These are phyloP conservation scores for Gentiana straminea DNA, from an alignment of 257 asterid species.

Conservation along the genomic window DNA sequence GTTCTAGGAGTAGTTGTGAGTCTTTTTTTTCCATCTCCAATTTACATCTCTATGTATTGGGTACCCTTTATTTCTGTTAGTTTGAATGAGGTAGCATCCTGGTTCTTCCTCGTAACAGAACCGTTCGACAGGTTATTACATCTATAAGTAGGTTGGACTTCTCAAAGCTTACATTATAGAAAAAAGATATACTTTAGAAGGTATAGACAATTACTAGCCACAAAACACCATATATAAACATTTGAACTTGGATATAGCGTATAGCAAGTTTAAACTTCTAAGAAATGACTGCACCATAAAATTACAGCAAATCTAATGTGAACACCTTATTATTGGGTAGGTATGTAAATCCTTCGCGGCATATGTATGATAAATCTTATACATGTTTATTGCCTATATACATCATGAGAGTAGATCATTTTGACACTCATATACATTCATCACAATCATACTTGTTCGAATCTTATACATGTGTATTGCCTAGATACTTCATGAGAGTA, in stretches of 20 bases:
- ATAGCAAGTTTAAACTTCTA: no score
- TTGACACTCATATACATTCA: no score
- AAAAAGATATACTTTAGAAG: slow-evolving; percentile 37
- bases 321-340: no score
- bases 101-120: slow-evolving; percentile 8
- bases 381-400: no score
- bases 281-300: no score
- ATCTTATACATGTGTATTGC: no score
- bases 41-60: not conserved
- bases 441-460: no score
- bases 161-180: slow-evolving; percentile 30
- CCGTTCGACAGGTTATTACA: slow-evolving; percentile 4
- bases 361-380: no score
- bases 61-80: not conserved
- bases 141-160: slow-evolving; percentile 25
- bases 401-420: no score
- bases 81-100: slow-evolving; percentile 4
- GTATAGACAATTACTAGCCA: slow-evolving; percentile 4
- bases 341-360: no score
- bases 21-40: slow-evolving; percentile 7
- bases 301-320: no score
- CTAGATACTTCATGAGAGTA: no score
- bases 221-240: not conserved
- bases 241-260: not conserved
- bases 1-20: slow-evolving; percentile 28